These are phyloP conservation scores for Colletotrichum euphorbiae DNA, from an alignment of 2,329 filamentous ascomycete genomes.

Conservation along the genomic window DNA sequence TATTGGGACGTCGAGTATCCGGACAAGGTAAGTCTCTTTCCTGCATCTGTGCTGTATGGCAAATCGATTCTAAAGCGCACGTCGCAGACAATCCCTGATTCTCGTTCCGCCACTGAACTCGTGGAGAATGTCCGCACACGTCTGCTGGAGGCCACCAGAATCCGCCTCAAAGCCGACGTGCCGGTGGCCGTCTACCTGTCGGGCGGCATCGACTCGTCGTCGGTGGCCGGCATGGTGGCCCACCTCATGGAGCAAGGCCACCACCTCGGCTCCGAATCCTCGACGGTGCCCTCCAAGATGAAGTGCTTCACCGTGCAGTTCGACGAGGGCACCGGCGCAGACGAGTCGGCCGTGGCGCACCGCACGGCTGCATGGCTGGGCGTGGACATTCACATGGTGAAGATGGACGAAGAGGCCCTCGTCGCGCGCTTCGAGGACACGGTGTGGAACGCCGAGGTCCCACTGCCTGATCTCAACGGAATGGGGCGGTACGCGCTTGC, in stretches of 20 bases:
- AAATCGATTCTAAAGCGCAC: too few relatives aligned
- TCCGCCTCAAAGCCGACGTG: slow-evolving; percentile 67
- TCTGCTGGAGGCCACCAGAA: slow-evolving; percentile 61
- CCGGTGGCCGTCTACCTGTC: slow-evolving; percentile 67
- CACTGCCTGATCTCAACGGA: neutral
- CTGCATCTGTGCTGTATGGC: neutral
- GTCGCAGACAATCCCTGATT: too few relatives aligned
- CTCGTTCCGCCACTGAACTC: too few relatives aligned
- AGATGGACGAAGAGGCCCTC: slow-evolving; percentile 42
- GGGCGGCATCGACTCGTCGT: slow-evolving; percentile 68
- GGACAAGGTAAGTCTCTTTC: neutral
- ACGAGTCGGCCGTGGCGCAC: slow-evolving; percentile 16
- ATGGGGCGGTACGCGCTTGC: neutral
- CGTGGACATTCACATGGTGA: slow-evolving; percentile 44
- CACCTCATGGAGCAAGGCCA: slow-evolving; percentile 54
- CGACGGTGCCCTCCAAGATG: slow-evolving; percentile 38
- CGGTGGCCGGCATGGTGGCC: slow-evolving; percentile 65
- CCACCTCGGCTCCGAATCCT: neutral
- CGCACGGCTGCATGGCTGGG: slow-evolving; percentile 49
- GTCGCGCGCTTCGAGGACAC: slow-evolving; percentile 46
- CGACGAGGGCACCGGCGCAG: neutral
- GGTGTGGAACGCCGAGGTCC: slow-evolving; percentile 45
- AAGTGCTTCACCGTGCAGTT: slow-evolving; percentile 61
- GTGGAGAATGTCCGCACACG: slow-evolving; percentile 52
- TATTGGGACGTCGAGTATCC: neutral